These are phyloP conservation scores for Paramecium primaurelia DNA, from an alignment of 73 alveolate genomes.

Conservation along the genomic window DNA sequence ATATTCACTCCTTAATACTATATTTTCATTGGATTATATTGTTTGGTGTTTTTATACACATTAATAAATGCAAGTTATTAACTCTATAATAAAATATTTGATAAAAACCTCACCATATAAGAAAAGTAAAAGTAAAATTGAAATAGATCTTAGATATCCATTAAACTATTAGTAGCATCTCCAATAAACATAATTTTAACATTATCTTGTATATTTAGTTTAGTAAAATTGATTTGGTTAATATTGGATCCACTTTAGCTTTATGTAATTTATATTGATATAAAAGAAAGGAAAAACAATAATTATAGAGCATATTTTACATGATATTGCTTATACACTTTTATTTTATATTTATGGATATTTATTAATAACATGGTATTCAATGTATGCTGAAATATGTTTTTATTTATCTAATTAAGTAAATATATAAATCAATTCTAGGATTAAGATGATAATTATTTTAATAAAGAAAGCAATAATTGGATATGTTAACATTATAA, in stretches of 20 bases:
- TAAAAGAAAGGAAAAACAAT: neutral
- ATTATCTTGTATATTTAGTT: neutral
- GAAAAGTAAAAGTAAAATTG: neutral
- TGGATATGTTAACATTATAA: neutral
- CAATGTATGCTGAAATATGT: constrained; percentile 12
- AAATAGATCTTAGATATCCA: neutral
- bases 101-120: neutral
- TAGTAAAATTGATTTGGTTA: neutral
- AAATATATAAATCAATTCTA: neutral
- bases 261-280: neutral
- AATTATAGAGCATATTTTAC: neutral
- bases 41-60: neutral
- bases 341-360: constrained; percentile 16
- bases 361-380: neutral
- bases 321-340: neutral
- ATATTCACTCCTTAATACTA: neutral
- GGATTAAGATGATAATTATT: neutral
- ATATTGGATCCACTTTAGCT: neutral
- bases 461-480: neutral
- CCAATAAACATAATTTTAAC: neutral
- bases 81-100: neutral
- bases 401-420: neutral
- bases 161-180: neutral
- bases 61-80: neutral
- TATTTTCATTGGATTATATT: neutral